Percentiles rank a stretch among this genome's conserved stretches.
These are phyloP conservation scores for Euphorbia tirucalli DNA, from an alignment of 345 rosid species.

Conservation along the genomic window DNA sequence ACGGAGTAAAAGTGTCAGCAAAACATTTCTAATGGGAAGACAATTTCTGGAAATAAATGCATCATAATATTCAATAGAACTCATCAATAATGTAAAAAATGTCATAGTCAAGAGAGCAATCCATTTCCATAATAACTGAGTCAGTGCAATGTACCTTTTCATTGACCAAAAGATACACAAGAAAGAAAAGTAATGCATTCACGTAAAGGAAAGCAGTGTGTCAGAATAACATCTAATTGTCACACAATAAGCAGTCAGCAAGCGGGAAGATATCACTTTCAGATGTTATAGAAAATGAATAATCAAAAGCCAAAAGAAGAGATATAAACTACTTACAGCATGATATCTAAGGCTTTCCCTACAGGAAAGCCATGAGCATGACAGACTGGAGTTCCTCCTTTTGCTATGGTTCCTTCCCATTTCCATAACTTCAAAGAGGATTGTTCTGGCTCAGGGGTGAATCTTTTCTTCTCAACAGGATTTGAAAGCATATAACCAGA, in stretches of 20 bases:
- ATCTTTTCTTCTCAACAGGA: constrained; percentile 54
- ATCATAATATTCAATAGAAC: neutral
- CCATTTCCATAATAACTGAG: neutral
- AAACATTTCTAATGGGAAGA: neutral
- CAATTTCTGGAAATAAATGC: neutral
- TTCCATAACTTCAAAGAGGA: constrained; percentile 79
- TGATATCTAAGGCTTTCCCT: constrained; percentile 73
- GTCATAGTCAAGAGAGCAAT: neutral
- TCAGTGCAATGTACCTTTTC: neutral
- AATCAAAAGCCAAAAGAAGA: constrained; percentile 8
- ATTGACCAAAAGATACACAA: neutral
- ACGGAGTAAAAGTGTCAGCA: too few species aligned
- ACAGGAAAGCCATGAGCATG: constrained; percentile 93
- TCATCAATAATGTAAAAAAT: neutral
- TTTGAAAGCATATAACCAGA: constrained; percentile 39
- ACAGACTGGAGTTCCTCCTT: constrained; percentile 91
- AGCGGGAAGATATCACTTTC: neutral
- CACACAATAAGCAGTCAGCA: neutral
- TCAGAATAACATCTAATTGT: neutral
- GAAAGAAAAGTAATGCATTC: neutral
- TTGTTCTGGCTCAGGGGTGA: constrained; percentile 49
- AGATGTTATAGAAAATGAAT: neutral
- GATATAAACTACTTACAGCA: constrained; percentile 61
- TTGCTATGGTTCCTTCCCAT: constrained; percentile 97
- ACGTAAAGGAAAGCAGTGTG: neutral